These are phyloP conservation scores for Hypomyces perniciosus DNA, from an alignment of 2,329 filamentous ascomycete genomes.

Conservation along the genomic window DNA sequence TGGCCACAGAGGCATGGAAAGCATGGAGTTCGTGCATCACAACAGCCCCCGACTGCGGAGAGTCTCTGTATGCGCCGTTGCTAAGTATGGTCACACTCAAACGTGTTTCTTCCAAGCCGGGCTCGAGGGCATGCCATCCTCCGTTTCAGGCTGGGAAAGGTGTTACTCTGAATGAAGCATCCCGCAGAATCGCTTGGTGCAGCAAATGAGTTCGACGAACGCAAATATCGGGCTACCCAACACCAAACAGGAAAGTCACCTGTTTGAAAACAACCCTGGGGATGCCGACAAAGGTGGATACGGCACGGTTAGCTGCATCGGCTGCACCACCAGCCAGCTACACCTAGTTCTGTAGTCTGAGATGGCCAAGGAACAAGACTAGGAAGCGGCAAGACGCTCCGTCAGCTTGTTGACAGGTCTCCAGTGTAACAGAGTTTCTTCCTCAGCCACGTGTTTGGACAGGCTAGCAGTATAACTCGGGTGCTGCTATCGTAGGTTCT, in stretches of 20 bases:
- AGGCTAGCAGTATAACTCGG: not conserved
- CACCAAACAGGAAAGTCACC: constrained; percentile 4
- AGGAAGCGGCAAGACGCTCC: constrained; percentile 1
- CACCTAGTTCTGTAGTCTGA: not conserved
- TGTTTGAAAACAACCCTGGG: constrained; percentile 5
- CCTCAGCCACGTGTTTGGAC: constrained; percentile 5
- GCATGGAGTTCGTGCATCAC: not conserved
- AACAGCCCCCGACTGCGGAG: not conserved
- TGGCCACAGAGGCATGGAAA: not conserved
- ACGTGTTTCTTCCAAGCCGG: not conserved
- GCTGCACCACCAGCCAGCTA: constrained; percentile 4
- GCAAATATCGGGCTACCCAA: constrained; percentile 9
- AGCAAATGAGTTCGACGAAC: constrained; percentile 12
- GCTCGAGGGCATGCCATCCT: constrained; percentile 7
- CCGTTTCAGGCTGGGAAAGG: constrained; percentile 10
- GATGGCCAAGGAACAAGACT: not conserved
- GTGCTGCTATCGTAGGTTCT: not conserved
- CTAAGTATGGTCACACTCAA: not conserved
- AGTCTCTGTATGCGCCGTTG: not conserved
- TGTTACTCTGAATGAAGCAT: constrained; percentile 13
- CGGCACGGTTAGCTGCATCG: constrained; percentile 8
- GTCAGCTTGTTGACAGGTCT: constrained; percentile 4
- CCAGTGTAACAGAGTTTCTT: constrained; percentile 4
- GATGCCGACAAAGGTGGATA: constrained; percentile 4
- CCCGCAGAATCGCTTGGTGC: constrained; percentile 8